Evolutionary conservation across 148 eudicot genomes (phyloP), one percentile per base, ranked within the genome.

Genomic region (Vaccinium macrocarpon): DNA sequence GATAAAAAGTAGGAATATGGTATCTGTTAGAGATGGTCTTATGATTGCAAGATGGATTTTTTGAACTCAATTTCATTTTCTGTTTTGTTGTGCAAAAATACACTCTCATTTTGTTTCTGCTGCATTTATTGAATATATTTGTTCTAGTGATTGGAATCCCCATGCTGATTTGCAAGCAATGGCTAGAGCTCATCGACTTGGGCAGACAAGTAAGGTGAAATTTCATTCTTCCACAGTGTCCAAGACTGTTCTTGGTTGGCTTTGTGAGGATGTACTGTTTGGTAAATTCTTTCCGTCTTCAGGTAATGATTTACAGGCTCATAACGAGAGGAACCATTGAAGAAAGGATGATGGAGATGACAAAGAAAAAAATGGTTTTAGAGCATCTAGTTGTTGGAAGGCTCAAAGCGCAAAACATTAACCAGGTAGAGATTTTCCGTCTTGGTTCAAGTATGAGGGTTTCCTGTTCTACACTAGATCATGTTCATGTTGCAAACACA

Each of bases 131-230:
- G 25, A 8, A 76, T 78, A 46, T 78, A 2, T 76, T 50, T 79
- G 76, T 42, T 88, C 82, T 90, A 97, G 99, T 72, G 99, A 97
- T 84, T 97, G 98, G 99, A 97, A 97, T 90, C 99, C 99, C 7
- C 99, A 95, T 89, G 99, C 98, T 66, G 99, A 97, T 91, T 88
- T 97, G 78, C 99, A 97, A 89, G 99, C 99, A 57, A 95, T 97
- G 99, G 98, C 99, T 61, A 93, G 99, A 90, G 99, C 99, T 72
- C 99, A 97, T 87, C 90, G 98, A 18, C 96, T 97, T 80, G 99
- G 99, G 71, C 99, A 97, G 88, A 95, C 94, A 55, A 97, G 95
- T 83, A 97, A 95, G 98, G 99, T 93, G 85, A 64, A 87, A 42
- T 4, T 70, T 79, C 50, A 76, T 42, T 80, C 68, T 56, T 62